Evolutionary conservation across 2,329 filamentous ascomycete species (phyloP), one percentile per base, ranked within the genome.

Genomic region (Ambrosiella cleistominuta): DNA sequence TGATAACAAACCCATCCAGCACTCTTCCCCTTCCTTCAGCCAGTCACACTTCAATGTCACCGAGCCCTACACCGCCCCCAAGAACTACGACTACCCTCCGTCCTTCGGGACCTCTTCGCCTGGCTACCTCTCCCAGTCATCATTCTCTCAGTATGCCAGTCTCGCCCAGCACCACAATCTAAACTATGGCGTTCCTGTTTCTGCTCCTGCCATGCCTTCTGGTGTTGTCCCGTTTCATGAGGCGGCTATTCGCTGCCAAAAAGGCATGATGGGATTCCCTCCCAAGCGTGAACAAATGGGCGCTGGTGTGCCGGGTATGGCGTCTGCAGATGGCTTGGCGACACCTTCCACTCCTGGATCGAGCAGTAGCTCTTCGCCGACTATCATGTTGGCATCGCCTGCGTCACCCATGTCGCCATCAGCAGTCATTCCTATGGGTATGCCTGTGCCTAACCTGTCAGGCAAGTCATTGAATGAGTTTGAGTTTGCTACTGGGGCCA

Each of bases 151-250:
- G 12, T 68, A 69, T 56, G 66, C 69, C 27, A 66, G 67, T 42
- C 68, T 69, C 56, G 69, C 71, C 1, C 68, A 71, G 53, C 73
- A 74, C 58, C 72, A 77, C 59, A 68, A 70, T n/a, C 64, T 76
- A 11, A 67, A 17, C 38, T 44, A 17, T 44, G 15, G 15, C 36
- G 51, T n/a, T n/a, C 38, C 37, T 54, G 8, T 13, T 38, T n/a
- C 13, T 40, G 39, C n/a, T 17, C 38, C 52, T 2, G 39, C 42
- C 37, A 54, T 36, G 9, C 52, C 35, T n/a, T 39, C 52, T 42
- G 38, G 47, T 11, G 19, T 27, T 1, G 47, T 66, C 17, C 67
- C 68, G 57, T 70, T 72, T 56, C 64, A 68, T 15, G 67, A 67
- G 44, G 57, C 63, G 9, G 39, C 62, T 38, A 35, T 63, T 61